These are phyloP conservation scores for Berberis vulgaris DNA, from an alignment of 164 flowering plant genomes.

Conservation along the genomic window DNA sequence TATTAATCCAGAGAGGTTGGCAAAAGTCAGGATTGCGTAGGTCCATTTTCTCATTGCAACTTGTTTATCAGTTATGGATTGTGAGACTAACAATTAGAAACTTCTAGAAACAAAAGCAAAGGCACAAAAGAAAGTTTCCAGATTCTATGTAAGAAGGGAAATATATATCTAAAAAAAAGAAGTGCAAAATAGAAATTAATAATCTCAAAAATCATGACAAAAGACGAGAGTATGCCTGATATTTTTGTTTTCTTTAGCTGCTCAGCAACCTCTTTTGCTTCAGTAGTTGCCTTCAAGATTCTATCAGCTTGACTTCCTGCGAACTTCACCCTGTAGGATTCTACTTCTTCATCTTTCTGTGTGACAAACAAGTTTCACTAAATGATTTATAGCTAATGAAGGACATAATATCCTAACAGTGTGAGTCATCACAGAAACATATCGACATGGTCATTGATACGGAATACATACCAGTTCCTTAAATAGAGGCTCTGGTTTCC, in stretches of 20 bases:
- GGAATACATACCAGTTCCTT: conserved; percentile 59
- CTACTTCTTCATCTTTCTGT: conserved; percentile 76
- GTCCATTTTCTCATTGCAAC: too few relatives aligned
- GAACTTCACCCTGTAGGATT: conserved; percentile 45
- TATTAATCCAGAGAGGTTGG: too few relatives aligned
- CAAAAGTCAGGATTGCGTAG: too few relatives aligned
- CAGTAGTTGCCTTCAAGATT: conserved; percentile 58
- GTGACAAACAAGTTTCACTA: conserved; percentile 1
- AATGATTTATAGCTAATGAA: not conserved
- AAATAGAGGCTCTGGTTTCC: conserved; percentile 72
- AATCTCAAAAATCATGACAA: not conserved
- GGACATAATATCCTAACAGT: too few relatives aligned
- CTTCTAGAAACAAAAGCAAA: too few relatives aligned
- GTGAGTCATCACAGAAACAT: not conserved
- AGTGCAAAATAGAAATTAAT: not conserved
- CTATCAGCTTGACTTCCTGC: conserved; percentile 97
- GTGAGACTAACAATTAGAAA: too few relatives aligned
- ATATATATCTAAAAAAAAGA: not conserved
- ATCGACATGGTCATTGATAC: not conserved
- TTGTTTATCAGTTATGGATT: too few relatives aligned
- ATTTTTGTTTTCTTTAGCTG: conserved; percentile 57
- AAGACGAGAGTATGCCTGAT: conserved; percentile 34
- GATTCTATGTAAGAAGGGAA: too few relatives aligned
- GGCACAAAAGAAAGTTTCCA: too few relatives aligned
- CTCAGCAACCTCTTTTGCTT: conserved; percentile 50